Percentiles rank a stretch among this genome's conserved stretches.
These are phyloP conservation scores for Ustulina deusta DNA, from an alignment of 2,329 filamentous ascomycete genomes.

Conservation along the genomic window DNA sequence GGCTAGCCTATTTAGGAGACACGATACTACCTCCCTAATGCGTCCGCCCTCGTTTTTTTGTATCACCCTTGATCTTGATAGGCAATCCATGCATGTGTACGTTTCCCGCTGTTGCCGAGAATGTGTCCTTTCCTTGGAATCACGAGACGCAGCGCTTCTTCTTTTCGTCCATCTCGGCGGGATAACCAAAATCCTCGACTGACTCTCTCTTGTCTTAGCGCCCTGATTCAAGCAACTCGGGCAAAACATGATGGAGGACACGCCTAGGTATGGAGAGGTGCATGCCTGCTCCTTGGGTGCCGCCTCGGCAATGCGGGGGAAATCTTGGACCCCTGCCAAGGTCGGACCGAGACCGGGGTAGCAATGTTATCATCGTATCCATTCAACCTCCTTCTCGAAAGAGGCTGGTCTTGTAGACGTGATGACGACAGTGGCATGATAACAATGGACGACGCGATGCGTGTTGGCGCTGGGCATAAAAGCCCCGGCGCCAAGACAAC, in stretches of 20 bases:
- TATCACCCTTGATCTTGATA: too few relatives aligned
- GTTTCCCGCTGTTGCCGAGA: not conserved
- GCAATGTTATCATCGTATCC: slow-evolving; percentile 12
- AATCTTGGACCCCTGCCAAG: not conserved
- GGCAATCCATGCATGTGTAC: too few relatives aligned
- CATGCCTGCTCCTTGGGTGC: too few relatives aligned
- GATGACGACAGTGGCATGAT: not conserved
- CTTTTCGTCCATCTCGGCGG: too few relatives aligned
- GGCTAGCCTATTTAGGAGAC: not conserved
- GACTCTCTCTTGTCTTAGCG: not conserved
- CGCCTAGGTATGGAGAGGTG: too few relatives aligned
- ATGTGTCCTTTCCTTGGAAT: not conserved
- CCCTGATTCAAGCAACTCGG: not conserved
- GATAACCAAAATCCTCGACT: too few relatives aligned
- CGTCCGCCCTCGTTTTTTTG: too few relatives aligned
- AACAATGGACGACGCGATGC: slow-evolving; percentile 7
- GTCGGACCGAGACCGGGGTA: slow-evolving; percentile 14
- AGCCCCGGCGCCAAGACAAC: slow-evolving; percentile 13
- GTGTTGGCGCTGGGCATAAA: slow-evolving; percentile 16
- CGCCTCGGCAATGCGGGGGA: not conserved
- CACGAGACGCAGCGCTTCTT: not conserved
- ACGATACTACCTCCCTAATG: not conserved
- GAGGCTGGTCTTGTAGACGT: not conserved
- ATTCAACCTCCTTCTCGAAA: slow-evolving; percentile 15
- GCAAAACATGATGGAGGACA: too few relatives aligned